Percentiles rank a stretch among this genome's conserved stretches.
Conservation (phyloP, 305 asterid genomes). For the Caryopteris hybrid region DNA sequence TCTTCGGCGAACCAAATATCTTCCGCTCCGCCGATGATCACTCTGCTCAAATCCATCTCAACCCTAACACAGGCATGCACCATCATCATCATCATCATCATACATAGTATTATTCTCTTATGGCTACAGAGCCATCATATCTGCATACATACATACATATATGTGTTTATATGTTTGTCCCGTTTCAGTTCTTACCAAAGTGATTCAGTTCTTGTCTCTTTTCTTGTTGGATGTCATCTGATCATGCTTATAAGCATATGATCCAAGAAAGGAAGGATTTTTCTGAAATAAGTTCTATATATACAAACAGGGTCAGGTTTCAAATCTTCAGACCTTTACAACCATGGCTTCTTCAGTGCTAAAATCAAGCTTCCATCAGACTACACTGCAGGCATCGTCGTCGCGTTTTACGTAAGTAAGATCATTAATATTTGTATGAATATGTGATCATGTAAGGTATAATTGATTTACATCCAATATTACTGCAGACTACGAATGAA, state of each 20-base stretch:
- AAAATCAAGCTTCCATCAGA: conserved; percentile 81
- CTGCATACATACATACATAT: too few relatives aligned
- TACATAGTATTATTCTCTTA: not conserved
- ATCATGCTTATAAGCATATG: too few relatives aligned
- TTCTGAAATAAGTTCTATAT: too few relatives aligned
- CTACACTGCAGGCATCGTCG: conserved; percentile 88
- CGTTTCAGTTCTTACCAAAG: too few relatives aligned
- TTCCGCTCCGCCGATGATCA: conserved; percentile 43
- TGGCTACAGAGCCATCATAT: too few relatives aligned
- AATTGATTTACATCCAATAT: not conserved
- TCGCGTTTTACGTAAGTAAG: conserved; percentile 80
- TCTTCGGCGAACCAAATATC: conserved; percentile 70
- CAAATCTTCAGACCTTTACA: conserved; percentile 75
- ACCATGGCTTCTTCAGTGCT: conserved; percentile 87
- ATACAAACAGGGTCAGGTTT: conserved; percentile 74
- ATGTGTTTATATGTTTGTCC: too few relatives aligned
- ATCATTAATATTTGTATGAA: too few relatives aligned
- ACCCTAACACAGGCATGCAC: conserved; percentile 68
- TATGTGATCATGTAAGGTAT: too few relatives aligned
- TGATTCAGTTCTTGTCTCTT: too few relatives aligned
- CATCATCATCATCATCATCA: too few relatives aligned
- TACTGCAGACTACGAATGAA: conserved; percentile 63
- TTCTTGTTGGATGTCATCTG: too few relatives aligned
- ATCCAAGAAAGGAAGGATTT: too few relatives aligned
- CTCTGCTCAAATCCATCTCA: conserved; percentile 64